phyloP scores from a whole-genome alignment of 305 asterid genomes.

The Salvia sclarea region DNA sequence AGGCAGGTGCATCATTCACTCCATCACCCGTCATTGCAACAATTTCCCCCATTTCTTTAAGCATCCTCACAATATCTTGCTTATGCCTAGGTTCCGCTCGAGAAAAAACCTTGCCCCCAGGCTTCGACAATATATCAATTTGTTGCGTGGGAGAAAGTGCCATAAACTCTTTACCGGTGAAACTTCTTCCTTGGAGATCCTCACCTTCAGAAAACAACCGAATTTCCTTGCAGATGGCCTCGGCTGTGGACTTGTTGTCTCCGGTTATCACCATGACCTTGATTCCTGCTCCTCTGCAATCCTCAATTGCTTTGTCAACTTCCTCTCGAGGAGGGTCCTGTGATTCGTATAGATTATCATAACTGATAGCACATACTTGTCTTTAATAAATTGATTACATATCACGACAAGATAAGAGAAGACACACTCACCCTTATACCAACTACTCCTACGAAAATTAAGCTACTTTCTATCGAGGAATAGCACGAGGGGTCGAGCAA shows the following conservation, averaged over 20 bases:
- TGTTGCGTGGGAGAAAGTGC: conserved; percentile 59
- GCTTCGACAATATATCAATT: conserved; percentile 58
- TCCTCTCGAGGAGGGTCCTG: conserved; percentile 99
- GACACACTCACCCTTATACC: conserved; percentile 69
- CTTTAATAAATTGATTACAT: not conserved
- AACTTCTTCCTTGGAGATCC: conserved; percentile 60
- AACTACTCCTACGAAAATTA: conserved; percentile 80
- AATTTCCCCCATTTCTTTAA: conserved; percentile 79
- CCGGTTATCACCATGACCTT: conserved; percentile 93
- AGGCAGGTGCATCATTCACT: conserved; percentile 96
- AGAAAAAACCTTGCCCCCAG: conserved; percentile 82
- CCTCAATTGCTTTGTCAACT: conserved; percentile 70
- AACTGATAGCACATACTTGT: not conserved
- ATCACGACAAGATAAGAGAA: not conserved
- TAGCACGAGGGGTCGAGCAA: conserved; percentile 78
- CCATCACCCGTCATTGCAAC: conserved; percentile 99
- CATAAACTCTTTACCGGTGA: conserved; percentile 85
- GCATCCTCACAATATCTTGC: conserved; percentile 88
- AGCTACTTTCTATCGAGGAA: conserved; percentile 68
- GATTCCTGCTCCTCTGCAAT: conserved; percentile 84
- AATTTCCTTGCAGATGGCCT: conserved; percentile 83
- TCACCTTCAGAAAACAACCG: conserved; percentile 58
- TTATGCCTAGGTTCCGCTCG: conserved; percentile 93
- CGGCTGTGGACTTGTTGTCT: conserved; percentile 92
- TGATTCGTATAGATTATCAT: conserved; percentile 15